phyloP scores from a whole-genome alignment of 2,329 filamentous ascomycete species.

The Pseudopithomyces chartarum region DNA sequence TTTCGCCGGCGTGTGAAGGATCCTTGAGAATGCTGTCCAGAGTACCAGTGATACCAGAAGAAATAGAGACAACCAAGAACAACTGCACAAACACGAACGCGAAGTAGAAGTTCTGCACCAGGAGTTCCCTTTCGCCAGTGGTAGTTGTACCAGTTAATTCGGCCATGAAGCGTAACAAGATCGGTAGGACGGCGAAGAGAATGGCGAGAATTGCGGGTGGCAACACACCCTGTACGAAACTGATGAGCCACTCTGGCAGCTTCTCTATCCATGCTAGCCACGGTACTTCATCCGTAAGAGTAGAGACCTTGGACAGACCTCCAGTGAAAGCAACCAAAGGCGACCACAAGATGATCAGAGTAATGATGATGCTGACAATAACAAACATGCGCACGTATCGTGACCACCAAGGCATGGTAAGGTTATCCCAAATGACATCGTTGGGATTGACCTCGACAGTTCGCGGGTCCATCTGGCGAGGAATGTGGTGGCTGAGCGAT shows the following conservation, averaged over 20 bases:
- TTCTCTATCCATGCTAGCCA: slow-evolving; percentile 74
- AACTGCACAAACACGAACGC: slow-evolving; percentile 92
- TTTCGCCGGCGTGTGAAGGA: slow-evolving; percentile 44
- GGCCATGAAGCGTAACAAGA: slow-evolving; percentile 76
- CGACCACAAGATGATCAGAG: slow-evolving; percentile 86
- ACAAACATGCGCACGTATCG: slow-evolving; percentile 73
- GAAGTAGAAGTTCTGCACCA: slow-evolving; percentile 94
- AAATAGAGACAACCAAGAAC: slow-evolving; percentile 89
- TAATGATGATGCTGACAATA: slow-evolving; percentile 68
- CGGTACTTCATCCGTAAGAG: slow-evolving; percentile 65
- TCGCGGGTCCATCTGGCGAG: slow-evolving; percentile 90
- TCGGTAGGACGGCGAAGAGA: slow-evolving; percentile 78
- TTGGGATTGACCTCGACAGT: slow-evolving; percentile 91
- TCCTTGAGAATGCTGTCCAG: slow-evolving; percentile 68
- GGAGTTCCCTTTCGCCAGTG: slow-evolving; percentile 75
- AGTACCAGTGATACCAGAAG: slow-evolving; percentile 72
- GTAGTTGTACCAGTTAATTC: slow-evolving; percentile 80
- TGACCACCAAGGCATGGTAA: slow-evolving; percentile 95
- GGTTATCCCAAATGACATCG: slow-evolving; percentile 96
- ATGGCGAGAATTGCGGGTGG: slow-evolving; percentile 78
- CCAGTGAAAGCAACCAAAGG: slow-evolving; percentile 90
- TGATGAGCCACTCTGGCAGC: slow-evolving; percentile 65
- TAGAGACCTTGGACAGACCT: slow-evolving; percentile 75
- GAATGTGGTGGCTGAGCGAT: slow-evolving; percentile 85
- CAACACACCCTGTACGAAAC: slow-evolving; percentile 81